Evolutionary conservation across 2,329 filamentous ascomycete genomes (phyloP).

Genomic region (Lachnum nothofagi): DNA sequence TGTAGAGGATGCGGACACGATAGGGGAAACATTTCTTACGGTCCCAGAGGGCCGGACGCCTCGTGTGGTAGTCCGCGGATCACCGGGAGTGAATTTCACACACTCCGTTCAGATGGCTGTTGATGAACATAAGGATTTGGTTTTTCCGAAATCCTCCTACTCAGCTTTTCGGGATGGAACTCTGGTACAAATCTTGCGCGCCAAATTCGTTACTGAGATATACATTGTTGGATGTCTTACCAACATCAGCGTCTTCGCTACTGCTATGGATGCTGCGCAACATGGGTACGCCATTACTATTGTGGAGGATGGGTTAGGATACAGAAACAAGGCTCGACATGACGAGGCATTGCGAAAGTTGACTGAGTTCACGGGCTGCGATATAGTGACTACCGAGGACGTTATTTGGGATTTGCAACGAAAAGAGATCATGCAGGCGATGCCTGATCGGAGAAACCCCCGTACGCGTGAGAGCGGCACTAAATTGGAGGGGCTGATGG

Average conservation of each 20-base stretch:
- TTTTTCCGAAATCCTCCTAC: slow-evolving; percentile 69
- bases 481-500: slow-evolving; percentile 27
- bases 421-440: slow-evolving; percentile 18
- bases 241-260: slow-evolving; percentile 86
- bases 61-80: slow-evolving; percentile 41
- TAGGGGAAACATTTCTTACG: slow-evolving; percentile 29
- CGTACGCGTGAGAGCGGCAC: slow-evolving; percentile 11
- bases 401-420: slow-evolving; percentile 23
- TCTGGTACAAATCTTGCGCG: slow-evolving; percentile 71
- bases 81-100: slow-evolving; percentile 44
- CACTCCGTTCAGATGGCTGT: slow-evolving; percentile 39
- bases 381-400: slow-evolving; percentile 28
- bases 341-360: slow-evolving; percentile 32
- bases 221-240: slow-evolving; percentile 83
- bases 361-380: slow-evolving; percentile 30
- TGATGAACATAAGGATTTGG: slow-evolving; percentile 43
- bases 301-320: slow-evolving; percentile 84
- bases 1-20: slow-evolving; percentile 13
- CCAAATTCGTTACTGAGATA: slow-evolving; percentile 81
- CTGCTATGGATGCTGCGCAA: slow-evolving; percentile 80
- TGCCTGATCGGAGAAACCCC: slow-evolving; percentile 15
- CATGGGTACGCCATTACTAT: slow-evolving; percentile 85
- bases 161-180: slow-evolving; percentile 76
- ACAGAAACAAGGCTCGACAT: slow-evolving; percentile 64
- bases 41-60: slow-evolving; percentile 25